Conservation (phyloP, 441 rosid species). For the Theobroma grandiflorum region DNA sequence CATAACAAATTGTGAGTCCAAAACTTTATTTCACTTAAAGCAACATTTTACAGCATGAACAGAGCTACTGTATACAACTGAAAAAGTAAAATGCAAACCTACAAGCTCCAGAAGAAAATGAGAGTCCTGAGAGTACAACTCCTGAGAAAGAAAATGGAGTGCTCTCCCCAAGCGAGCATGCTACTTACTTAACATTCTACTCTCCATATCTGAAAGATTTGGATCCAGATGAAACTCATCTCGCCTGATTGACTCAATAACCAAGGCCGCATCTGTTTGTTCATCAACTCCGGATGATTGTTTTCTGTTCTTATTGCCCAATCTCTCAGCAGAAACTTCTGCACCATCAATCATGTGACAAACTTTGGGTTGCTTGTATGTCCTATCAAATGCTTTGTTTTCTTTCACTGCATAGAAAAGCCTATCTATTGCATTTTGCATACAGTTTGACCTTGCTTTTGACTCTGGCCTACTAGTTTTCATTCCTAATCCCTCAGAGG, state of each 20-base stretch:
- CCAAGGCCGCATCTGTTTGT: constrained; percentile 51
- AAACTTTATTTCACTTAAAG: not conserved
- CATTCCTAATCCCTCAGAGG: constrained; percentile 34
- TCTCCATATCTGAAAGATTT: constrained; percentile 72
- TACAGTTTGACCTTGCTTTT: constrained; percentile 36
- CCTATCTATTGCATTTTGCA: constrained; percentile 42
- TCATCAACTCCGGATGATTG: constrained; percentile 43
- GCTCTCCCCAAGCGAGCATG: constrained; percentile 99
- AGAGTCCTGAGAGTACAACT: constrained; percentile 97
- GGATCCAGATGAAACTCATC: constrained; percentile 93
- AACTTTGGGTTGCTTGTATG: constrained; percentile 37
- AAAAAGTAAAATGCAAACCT: too few relatives aligned
- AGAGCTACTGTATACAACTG: not conserved
- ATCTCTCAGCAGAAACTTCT: constrained; percentile 41
- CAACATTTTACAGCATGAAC: not conserved
- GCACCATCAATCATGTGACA: constrained; percentile 34
- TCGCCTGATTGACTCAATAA: constrained; percentile 86
- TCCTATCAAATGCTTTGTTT: constrained; percentile 28
- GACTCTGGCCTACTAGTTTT: constrained; percentile 36
- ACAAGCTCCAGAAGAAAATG: constrained; percentile 99
- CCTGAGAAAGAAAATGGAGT: constrained; percentile 98
- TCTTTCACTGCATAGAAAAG: constrained; percentile 35
- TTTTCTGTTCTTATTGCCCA: constrained; percentile 31
- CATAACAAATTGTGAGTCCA: constrained; percentile 1
- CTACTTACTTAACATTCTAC: constrained; percentile 85